Conservation (phyloP, 352 stramenopile genomes). For the Bremia lactucae region DNA sequence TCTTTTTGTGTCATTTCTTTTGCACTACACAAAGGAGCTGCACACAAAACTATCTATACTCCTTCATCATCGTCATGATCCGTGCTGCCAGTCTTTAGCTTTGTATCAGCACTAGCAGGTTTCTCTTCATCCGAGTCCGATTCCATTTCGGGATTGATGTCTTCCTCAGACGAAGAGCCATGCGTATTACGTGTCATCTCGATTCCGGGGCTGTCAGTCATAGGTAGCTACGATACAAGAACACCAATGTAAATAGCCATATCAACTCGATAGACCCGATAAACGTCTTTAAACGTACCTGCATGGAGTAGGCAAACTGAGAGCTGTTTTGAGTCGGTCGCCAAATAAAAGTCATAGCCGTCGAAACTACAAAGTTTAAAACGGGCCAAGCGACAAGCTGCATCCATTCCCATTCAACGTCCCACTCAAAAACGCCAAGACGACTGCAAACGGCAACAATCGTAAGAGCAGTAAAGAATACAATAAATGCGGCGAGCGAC, state of each 20-base stretch:
- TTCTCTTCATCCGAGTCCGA: conserved; percentile 62
- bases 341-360: conserved; percentile 87
- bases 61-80: conserved; percentile 40
- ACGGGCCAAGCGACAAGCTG: conserved; percentile 86
- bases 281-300: conserved; percentile 24
- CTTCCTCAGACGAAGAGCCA: conserved; percentile 38
- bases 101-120: conserved; percentile 24
- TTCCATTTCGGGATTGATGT: conserved; percentile 43
- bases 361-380: conserved; percentile 85
- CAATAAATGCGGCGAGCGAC: conserved; percentile 73
- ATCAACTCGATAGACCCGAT: conserved; percentile 8
- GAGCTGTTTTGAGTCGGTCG: conserved; percentile 77
- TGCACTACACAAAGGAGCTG: conserved; percentile 12
- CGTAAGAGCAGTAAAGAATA: conserved; percentile 84
- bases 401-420: conserved; percentile 87
- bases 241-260: conserved; percentile 3
- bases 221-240: conserved; percentile 39
- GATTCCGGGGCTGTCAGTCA: conserved; percentile 51
- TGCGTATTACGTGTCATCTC: conserved; percentile 51
- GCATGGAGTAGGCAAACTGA: conserved; percentile 80
- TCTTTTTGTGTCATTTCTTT: background rate
- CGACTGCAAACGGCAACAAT: conserved; percentile 70
- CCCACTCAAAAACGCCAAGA: conserved; percentile 82
- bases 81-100: conserved; percentile 31
- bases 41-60: conserved; percentile 14